Conservation (phyloP, 2,329 filamentous ascomycete genomes). For the Cordyceps javanica region DNA sequence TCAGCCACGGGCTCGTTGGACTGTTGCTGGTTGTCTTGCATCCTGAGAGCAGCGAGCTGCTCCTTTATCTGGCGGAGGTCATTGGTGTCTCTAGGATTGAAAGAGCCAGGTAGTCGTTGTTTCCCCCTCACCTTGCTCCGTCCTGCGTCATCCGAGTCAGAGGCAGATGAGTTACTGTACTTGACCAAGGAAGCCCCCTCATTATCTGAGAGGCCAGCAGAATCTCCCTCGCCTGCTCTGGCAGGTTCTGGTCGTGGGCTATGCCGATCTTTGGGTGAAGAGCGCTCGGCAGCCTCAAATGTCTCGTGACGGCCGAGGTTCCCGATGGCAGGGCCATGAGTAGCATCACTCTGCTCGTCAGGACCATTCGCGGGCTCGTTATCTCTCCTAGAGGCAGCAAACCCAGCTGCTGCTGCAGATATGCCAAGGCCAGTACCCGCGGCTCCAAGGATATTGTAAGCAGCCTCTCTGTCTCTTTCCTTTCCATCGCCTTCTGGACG, state of each 20-base stretch:
- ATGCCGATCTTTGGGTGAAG: neutral
- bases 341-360: neutral
- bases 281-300: neutral
- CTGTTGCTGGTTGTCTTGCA: slow-evolving; percentile 20
- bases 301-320: neutral
- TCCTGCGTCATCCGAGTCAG: slow-evolving; percentile 38
- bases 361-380: slow-evolving; percentile 16
- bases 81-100: slow-evolving; percentile 48
- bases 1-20: neutral
- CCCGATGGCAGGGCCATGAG: neutral
- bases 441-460: slow-evolving; percentile 34
- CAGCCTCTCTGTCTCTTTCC: neutral
- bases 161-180: slow-evolving; percentile 29
- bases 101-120: slow-evolving; percentile 33
- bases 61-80: slow-evolving; percentile 45
- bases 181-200: slow-evolving; percentile 20
- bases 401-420: slow-evolving; percentile 40
- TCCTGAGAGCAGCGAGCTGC: slow-evolving; percentile 39
- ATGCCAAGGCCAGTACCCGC: slow-evolving; percentile 41
- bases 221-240: neutral
- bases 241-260: neutral
- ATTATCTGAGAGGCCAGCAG: neutral
- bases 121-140: slow-evolving; percentile 31
- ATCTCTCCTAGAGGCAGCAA: slow-evolving; percentile 32
- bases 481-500: neutral